Conservation (phyloP, 257 asterid genomes). For the Haberlea rhodopensis region DNA sequence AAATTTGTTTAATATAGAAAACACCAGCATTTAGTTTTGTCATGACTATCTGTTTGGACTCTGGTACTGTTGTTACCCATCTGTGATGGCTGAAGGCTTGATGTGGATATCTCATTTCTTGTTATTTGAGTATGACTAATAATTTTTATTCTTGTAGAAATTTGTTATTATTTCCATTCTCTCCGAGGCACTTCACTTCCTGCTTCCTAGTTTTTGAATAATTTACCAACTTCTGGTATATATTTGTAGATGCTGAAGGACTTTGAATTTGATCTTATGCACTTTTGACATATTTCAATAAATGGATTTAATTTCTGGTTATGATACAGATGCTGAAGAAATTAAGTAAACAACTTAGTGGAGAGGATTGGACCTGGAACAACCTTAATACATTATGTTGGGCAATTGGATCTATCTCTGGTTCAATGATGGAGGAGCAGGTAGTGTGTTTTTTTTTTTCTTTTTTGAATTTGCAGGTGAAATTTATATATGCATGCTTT, state of each 20-base stretch:
- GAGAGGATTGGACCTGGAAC: conserved; percentile 99
- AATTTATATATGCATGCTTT: not conserved
- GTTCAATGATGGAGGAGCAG: conserved; percentile 98
- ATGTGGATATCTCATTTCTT: not conserved
- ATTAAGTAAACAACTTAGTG: conserved; percentile 75
- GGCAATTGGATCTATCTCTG: conserved; percentile 99
- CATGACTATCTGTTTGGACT: not conserved
- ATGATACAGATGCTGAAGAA: conserved; percentile 75
- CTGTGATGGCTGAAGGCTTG: not conserved
- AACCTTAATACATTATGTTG: conserved; percentile 95
- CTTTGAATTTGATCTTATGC: not conserved
- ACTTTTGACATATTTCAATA: not conserved
- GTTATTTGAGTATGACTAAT: not conserved
- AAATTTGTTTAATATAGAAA: not conserved
- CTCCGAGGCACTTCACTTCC: conserved; percentile 8
- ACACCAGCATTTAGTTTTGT: not conserved
- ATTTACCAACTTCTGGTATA: conserved; percentile 13
- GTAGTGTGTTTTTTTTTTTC: conserved; percentile 32
- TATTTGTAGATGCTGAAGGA: conserved; percentile 6
- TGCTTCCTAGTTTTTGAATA: not conserved
- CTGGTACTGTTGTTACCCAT: not conserved
- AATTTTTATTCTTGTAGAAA: not conserved
- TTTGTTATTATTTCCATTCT: not conserved
- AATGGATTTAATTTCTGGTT: conserved; percentile 7
- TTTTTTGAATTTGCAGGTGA: conserved; percentile 7